Evolutionary conservation across 2,329 filamentous ascomycete species (phyloP).

Genomic region (Cladobotryum mycophilum): DNA sequence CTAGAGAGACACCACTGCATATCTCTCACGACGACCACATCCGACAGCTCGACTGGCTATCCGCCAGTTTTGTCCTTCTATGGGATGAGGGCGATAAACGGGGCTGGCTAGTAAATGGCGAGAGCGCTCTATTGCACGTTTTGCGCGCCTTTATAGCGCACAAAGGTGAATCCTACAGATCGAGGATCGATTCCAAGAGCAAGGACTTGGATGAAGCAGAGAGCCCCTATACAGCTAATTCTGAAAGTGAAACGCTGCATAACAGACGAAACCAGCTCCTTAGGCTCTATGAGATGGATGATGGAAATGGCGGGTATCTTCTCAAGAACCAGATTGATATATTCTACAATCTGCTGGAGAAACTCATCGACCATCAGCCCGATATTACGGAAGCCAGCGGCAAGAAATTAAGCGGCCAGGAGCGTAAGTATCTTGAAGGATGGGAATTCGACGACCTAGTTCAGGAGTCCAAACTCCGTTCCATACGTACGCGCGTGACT

Average conservation of each 20-base stretch:
- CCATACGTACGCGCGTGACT: constrained; percentile 17
- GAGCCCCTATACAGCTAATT: too few relatives aligned
- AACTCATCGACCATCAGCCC: constrained; percentile 21
- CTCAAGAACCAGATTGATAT: constrained; percentile 9
- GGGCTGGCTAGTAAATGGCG: constrained; percentile 25
- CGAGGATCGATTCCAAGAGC: too few relatives aligned
- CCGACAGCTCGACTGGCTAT: constrained; percentile 11
- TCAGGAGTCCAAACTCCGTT: constrained; percentile 11
- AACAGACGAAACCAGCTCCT: constrained; percentile 13
- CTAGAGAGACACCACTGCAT: not conserved
- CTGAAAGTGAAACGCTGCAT: constrained; percentile 18
- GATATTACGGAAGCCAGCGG: constrained; percentile 10
- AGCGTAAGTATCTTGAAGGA: constrained; percentile 21
- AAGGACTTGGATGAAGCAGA: too few relatives aligned
- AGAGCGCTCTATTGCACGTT: not conserved
- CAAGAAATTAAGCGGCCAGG: constrained; percentile 2
- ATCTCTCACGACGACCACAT: not conserved
- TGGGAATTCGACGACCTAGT: constrained; percentile 25
- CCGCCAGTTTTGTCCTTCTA: constrained; percentile 16
- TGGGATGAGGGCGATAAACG: constrained; percentile 23
- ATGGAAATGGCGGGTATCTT: not conserved
- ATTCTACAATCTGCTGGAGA: constrained; percentile 16
- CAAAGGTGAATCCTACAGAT: too few relatives aligned
- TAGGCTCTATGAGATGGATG: too few relatives aligned
- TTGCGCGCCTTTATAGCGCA: too few relatives aligned